Evolutionary conservation across 805 yeast genomes (phyloP), one percentile per base, ranked within the genome.

Genomic region (Cyberlindnera meyerae): DNA sequence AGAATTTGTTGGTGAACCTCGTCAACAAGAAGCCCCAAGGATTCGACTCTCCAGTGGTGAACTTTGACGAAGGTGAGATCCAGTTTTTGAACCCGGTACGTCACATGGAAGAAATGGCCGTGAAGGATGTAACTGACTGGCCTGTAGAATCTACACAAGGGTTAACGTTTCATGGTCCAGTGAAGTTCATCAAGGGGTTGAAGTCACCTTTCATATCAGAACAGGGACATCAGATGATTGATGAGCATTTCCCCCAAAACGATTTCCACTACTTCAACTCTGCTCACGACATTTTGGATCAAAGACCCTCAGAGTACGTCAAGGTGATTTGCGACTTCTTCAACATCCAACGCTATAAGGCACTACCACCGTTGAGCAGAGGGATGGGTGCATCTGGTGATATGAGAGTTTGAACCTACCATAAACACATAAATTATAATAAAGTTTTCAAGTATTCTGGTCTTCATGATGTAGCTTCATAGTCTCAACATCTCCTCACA

Each of bases 1-100:
- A 57, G 34, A 70, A 70, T 37, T 48, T 71, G 31, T 48, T 62
- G 33, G 56, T 65, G 12, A 71, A 70, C 47, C 38, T 68, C 31
- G 58, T 52, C 26, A 58, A 55, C 41, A 56, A 51, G 29, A 41
- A 49, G 7, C 58, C 61, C 18, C 50, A 48, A 21, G 49, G 39
- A 30, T 49, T 50, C 26, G 49, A 45, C 20, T 47, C 55, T 6
- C 55, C 57, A 11, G 52, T 49, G 15, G 47, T 57, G 11, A 45
- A 52, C 37, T 53, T 51, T 34, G 49, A 49, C 17, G 52, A 55
- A 16, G 41, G 31, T 2, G 42, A 47, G 29, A 53, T 49, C 25
- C 55, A 55, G 36, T 64, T 63, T 47, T 45, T 51, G 30, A 54
- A 61, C 29, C 68, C 69, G 8, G 55, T 63, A 4, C 46, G 47